Base-by-base conservation (phyloP, 2,329 filamentous ascomycete genomes). In the Orbilia ellipsospora region DNA sequence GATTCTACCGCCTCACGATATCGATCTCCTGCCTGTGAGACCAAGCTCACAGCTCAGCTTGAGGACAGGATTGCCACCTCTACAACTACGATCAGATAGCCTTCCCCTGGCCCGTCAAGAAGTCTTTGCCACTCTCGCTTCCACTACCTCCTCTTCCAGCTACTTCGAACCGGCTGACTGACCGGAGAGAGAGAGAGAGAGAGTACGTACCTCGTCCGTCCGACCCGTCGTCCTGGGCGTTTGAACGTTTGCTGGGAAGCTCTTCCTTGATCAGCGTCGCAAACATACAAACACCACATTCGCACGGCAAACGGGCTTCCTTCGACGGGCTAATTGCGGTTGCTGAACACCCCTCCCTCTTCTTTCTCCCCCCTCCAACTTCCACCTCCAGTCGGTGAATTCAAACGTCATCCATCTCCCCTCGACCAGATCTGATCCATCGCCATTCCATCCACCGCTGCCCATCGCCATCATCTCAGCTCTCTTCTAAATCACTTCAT, bases 221-320 rank as follows among this genome's bases (percentile, higher is more conserved):
- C 52, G 15, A 1, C 6, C 16, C 44, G 15, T 13, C 44, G 44
- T n/a, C 16, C 10, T 18, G 13, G 13, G 2, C 13, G 13, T 48
- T 18, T 48, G 13, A 31, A 18, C 48, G 48, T 20, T 23, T 18
- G 48, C 48, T 13, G 16, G n/a, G 16, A 18, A 23, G 4, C 20
- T 7, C n/a, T 20, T 15, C 16, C 12, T 42, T 5, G 56, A 60
- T 60, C 56, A 5, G 56, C 56, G 10, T 16, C 52, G 6, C 57
- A 61, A 50, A 61, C 57, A 23, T 36, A 60, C 40, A 66, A 57
- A 60, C 55, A 60, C 31, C 56, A 45, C 12, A 36, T 7, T 7
- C 54, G n/a, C 20, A 45, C 55, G 40, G 26, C 12, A 12, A 26
- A 56, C 52, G 26, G 52, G 28, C 28, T 31, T 31, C 28, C 28